These are phyloP conservation scores for Claviceps digitariae DNA, from an alignment of 2,329 filamentous ascomycete genomes.

Conservation along the genomic window DNA sequence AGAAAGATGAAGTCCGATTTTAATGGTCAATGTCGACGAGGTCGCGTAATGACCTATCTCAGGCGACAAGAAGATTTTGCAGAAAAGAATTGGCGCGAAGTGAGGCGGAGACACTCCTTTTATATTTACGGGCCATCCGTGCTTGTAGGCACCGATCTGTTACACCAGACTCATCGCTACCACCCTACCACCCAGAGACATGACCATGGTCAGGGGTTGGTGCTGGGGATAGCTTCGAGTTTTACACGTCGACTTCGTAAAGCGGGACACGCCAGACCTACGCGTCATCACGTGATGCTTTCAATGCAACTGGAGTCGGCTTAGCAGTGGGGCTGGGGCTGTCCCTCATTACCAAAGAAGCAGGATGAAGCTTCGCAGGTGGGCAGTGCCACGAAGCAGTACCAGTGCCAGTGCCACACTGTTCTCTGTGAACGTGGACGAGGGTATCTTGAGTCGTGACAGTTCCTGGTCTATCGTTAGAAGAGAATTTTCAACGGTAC, in stretches of 20 bases:
- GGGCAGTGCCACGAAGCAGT: no score
- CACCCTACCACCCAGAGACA: background rate
- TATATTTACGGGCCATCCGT: background rate
- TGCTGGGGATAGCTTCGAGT: conserved; percentile 3
- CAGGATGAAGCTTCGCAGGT: no score
- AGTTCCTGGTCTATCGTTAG: no score
- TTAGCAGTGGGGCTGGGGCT: no score
- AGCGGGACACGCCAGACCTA: background rate
- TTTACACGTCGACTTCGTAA: conserved; percentile 7
- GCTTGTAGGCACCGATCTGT: background rate
- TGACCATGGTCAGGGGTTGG: background rate
- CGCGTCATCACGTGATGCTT: conserved; percentile 6
- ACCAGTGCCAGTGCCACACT: no score
- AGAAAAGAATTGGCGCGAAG: background rate
- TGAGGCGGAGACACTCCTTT: background rate
- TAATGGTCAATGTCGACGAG: background rate
- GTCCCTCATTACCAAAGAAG: no score
- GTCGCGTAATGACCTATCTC: background rate
- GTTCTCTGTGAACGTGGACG: no score
- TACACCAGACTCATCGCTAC: background rate
- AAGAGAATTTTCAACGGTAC: no score
- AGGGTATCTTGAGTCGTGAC: no score
- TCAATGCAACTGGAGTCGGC: no score
- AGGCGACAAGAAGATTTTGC: background rate
- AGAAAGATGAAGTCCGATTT: background rate